A percentile compares a stretch with the other conserved stretches of the same genome.
phyloP scores from a whole-genome alignment of 2,329 filamentous ascomycete genomes.

The Penicillium rolfsii region DNA sequence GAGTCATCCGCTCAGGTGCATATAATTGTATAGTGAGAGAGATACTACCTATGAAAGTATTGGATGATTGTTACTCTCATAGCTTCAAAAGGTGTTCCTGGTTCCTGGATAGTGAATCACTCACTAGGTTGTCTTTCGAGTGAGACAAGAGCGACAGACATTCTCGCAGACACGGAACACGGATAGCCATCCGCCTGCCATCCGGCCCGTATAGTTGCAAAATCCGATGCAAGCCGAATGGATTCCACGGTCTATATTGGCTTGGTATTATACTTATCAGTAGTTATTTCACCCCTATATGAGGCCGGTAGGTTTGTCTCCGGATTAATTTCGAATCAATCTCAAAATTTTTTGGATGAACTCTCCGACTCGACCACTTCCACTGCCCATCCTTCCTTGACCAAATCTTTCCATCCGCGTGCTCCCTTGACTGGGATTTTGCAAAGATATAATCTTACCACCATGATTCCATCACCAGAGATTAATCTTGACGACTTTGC shows the following conservation, averaged over 20 bases:
- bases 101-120: background rate
- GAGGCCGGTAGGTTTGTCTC: background rate
- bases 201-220: slow-evolving; percentile 30
- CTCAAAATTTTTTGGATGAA: background rate
- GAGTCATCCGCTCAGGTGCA: background rate
- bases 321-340: background rate
- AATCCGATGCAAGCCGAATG: slow-evolving; percentile 24
- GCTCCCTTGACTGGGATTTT: background rate
- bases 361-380: background rate
- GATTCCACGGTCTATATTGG: slow-evolving; percentile 9
- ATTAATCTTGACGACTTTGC: slow-evolving; percentile 69
- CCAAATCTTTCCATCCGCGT: background rate
- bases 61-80: background rate
- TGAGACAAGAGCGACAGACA: background rate
- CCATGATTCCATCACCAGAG: slow-evolving; percentile 33
- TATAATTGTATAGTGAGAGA: background rate
- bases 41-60: background rate
- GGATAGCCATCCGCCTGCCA: slow-evolving; percentile 25
- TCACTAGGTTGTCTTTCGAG: too few relatives aligned
- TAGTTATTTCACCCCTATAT: background rate
- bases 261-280: background rate
- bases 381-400: background rate
- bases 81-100: background rate
- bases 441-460: background rate
- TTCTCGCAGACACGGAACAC: slow-evolving; percentile 13